phyloP scores from a whole-genome alignment of 148 eudicot genomes.

The Arbutus unedo region DNA sequence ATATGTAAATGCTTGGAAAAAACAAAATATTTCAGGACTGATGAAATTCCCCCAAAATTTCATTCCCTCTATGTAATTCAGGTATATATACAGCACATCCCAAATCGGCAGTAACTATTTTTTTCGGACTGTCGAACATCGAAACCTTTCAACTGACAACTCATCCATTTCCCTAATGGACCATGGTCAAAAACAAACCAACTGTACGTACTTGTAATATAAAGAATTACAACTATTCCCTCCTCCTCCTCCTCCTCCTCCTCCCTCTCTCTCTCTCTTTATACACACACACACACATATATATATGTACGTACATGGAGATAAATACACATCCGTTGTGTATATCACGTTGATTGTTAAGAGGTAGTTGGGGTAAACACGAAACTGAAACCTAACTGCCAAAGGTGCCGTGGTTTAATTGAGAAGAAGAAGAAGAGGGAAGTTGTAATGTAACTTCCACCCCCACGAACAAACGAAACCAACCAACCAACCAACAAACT shows the following conservation, averaged over 20 bases:
- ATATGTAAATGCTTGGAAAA: neutral
- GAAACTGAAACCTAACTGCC: conserved; percentile 6
- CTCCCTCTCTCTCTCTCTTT: too few species aligned
- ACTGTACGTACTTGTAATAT: neutral
- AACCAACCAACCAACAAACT: neutral
- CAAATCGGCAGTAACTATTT: neutral
- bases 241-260: too few species aligned
- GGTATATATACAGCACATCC: neutral
- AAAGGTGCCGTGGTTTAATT: neutral
- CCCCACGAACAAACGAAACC: neutral
- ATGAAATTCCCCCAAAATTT: neutral
- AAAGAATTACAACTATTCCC: too few species aligned
- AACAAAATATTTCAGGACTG: neutral
- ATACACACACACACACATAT: too few species aligned
- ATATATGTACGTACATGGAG: neutral
- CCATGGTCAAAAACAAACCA: neutral
- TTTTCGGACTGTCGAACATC: conserved; percentile 1
- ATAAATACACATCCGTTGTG: neutral
- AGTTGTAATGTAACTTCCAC: neutral
- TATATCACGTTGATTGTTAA: neutral
- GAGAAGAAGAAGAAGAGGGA: neutral
- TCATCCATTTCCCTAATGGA: neutral
- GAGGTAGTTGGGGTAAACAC: neutral
- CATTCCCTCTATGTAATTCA: neutral
- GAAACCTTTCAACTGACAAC: conserved; percentile 21